Evolutionary conservation across 306 rosid species (phyloP).

Genomic region (Neltuma alba): DNA sequence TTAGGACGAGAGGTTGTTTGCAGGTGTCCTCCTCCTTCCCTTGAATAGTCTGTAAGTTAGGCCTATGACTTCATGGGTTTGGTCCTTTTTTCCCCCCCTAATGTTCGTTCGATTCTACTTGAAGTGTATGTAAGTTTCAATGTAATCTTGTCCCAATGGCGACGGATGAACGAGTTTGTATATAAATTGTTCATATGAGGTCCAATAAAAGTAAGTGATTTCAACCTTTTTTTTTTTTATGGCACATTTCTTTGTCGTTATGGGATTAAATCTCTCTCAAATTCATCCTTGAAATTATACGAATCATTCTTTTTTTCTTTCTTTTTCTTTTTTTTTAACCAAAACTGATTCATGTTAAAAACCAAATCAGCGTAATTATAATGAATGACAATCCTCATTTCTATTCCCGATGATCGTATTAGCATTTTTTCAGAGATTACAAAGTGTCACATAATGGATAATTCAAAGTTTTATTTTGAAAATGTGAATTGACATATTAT

Average conservation of each 20-base stretch:
- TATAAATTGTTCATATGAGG: slow-evolving; percentile 9
- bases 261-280: no score
- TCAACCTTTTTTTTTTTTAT: background rate
- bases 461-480: no score
- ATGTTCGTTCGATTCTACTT: background rate
- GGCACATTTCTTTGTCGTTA: background rate
- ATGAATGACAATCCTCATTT: no score
- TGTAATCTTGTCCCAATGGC: slow-evolving; percentile 22
- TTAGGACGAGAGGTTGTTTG: slow-evolving; percentile 94
- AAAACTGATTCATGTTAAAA: no score
- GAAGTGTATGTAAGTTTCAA: slow-evolving; percentile 17
- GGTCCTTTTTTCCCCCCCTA: slow-evolving; percentile 15
- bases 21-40: slow-evolving; percentile 88
- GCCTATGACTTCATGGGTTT: slow-evolving; percentile 33
- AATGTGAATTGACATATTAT: background rate
- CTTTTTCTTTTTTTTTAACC: no score
- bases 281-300: no score
- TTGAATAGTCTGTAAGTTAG: slow-evolving; percentile 24
- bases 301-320: no score
- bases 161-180: slow-evolving; percentile 32
- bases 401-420: no score
- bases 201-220: background rate
- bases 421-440: background rate
- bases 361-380: no score
- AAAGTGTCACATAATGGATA: background rate